Conservation (phyloP, 148 eudicot genomes). For the Nepenthes gracilis region DNA sequence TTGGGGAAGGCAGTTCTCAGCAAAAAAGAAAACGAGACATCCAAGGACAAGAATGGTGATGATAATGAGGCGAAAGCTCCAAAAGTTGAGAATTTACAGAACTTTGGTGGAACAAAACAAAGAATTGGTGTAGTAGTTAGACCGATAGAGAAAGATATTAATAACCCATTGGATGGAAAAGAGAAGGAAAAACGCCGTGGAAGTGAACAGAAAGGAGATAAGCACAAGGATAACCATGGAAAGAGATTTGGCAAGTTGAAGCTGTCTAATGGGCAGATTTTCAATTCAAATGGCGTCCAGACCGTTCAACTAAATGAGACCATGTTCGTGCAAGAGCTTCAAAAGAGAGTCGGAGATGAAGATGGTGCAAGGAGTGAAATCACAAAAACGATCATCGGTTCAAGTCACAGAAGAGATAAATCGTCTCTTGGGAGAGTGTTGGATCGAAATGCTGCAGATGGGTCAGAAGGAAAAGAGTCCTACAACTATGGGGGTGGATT, state of each 20-base stretch:
- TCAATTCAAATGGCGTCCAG: constrained; percentile 11
- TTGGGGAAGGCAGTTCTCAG: constrained; percentile 5
- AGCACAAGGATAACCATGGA: no score
- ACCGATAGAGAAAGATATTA: constrained; percentile 10
- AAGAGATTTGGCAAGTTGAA: no score
- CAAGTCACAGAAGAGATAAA: no score
- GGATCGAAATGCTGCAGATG: no score
- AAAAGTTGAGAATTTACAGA: constrained; percentile 15
- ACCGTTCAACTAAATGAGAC: constrained; percentile 6
- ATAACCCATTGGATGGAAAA: constrained; percentile 10
- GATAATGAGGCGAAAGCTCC: constrained; percentile 7
- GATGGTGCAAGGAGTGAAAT: no score
- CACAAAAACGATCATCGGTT: no score
- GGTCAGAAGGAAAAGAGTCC: no score
- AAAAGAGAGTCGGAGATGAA: constrained; percentile 9
- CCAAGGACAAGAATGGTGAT: constrained; percentile 9
- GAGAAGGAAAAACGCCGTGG: no score
- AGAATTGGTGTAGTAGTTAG: constrained; percentile 13
- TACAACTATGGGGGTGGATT: no score
- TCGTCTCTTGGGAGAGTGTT: no score
- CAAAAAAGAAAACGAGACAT: constrained; percentile 6
- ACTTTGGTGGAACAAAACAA: constrained; percentile 13
- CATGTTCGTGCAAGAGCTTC: constrained; percentile 16
- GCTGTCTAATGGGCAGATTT: constrained; percentile 1
- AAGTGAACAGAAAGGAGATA: no score